These are phyloP conservation scores for Penicillium pancosmium DNA, from an alignment of 495 filamentous ascomycete species.

Conservation along the genomic window DNA sequence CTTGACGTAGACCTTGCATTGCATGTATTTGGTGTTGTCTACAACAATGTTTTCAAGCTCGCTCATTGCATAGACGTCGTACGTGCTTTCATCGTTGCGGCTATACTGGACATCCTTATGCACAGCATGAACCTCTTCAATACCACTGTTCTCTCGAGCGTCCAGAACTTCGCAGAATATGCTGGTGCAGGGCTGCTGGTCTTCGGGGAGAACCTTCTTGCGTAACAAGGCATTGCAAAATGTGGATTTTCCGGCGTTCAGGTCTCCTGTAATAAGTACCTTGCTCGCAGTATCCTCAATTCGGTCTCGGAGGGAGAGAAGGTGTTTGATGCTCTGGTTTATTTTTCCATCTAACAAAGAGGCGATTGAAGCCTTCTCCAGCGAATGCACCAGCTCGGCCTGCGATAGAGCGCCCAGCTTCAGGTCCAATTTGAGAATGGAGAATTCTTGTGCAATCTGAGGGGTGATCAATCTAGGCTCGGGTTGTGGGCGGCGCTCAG, in stretches of 20 bases:
- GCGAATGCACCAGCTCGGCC: conserved; percentile 90
- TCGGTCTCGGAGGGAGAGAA: conserved; percentile 81
- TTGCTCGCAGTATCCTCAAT: conserved; percentile 98
- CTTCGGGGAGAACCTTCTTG: conserved; percentile 90
- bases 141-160: conserved; percentile 80
- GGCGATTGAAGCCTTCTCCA: conserved; percentile 89
- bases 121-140: conserved; percentile 96
- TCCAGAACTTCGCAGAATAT: conserved; percentile 98
- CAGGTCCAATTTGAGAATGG: conserved; percentile 89
- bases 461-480: conserved; percentile 84
- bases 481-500: conserved; percentile 54
- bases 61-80: conserved; percentile 75
- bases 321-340: conserved; percentile 86
- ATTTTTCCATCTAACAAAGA: conserved; percentile 92
- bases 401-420: conserved; percentile 86
- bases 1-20: conserved; percentile 96
- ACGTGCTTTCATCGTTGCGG: conserved; percentile 89
- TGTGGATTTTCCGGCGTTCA: conserved; percentile 97
- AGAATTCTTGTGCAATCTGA: conserved; percentile 94
- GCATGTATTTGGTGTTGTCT: conserved; percentile 82
- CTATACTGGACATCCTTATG: conserved; percentile 79
- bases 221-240: conserved; percentile 96
- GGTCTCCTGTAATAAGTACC: conserved; percentile 93
- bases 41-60: conserved; percentile 87
- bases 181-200: conserved; percentile 97